Evolutionary conservation across 352 stramenopile genomes (phyloP).

Genomic region (Phytophthora sp.): DNA sequence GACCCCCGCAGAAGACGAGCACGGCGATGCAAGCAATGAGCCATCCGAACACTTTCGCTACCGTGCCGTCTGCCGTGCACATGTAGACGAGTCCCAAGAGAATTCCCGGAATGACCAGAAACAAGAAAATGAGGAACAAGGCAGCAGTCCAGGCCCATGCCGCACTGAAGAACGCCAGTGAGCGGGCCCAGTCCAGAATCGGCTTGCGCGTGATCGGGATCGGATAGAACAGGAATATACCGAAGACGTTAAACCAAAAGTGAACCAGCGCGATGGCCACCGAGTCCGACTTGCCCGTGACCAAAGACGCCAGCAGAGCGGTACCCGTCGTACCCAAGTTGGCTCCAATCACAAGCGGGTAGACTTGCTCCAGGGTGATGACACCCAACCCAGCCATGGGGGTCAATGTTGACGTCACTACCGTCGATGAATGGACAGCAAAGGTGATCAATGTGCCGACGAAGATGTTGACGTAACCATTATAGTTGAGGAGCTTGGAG

Average conservation of each 20-base stretch:
- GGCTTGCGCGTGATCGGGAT: slow-evolving; percentile 84
- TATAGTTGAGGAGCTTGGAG: slow-evolving; percentile 84
- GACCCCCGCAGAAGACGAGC: slow-evolving; percentile 15
- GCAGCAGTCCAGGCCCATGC: slow-evolving; percentile 51
- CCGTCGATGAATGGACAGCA: slow-evolving; percentile 86
- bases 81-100: slow-evolving; percentile 54
- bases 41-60: slow-evolving; percentile 31
- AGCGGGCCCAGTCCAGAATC: slow-evolving; percentile 67
- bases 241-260: slow-evolving; percentile 92
- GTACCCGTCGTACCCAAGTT: slow-evolving; percentile 92
- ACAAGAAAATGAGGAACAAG: slow-evolving; percentile 52
- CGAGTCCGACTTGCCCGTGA: slow-evolving; percentile 70
- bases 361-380: slow-evolving; percentile 87
- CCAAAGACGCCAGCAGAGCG: slow-evolving; percentile 80
- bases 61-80: slow-evolving; percentile 38
- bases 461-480: slow-evolving; percentile 87
- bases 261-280: slow-evolving; percentile 90
- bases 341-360: slow-evolving; percentile 88
- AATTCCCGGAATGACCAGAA: slow-evolving; percentile 52
- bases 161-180: slow-evolving; percentile 66
- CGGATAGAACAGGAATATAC: slow-evolving; percentile 90
- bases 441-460: slow-evolving; percentile 85
- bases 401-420: slow-evolving; percentile 89
- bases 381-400: slow-evolving; percentile 90
- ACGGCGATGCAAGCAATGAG: slow-evolving; percentile 32